Conservation (phyloP, 2,329 filamentous ascomycete genomes). For the Colletotrichum cordylinicola region DNA sequence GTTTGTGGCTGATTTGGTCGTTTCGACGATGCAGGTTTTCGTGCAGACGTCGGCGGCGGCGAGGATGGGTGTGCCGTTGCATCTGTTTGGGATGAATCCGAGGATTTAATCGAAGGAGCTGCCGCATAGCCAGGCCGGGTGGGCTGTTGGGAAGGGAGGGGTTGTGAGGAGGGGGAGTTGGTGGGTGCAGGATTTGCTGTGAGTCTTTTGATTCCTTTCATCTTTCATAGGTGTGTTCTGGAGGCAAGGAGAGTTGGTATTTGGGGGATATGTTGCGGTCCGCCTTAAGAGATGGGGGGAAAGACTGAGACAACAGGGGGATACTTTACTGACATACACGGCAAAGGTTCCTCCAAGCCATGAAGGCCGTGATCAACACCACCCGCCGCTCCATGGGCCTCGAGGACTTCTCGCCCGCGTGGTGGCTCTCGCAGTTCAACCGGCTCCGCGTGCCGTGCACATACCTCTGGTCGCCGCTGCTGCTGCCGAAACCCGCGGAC, state of each 20-base stretch:
- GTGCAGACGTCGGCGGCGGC: slow-evolving; percentile 47
- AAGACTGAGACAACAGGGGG: accelerated
- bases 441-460: slow-evolving; percentile 53
- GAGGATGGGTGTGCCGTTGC: slow-evolving; percentile 63
- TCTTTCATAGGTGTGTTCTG: background rate
- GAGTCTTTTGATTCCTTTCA: background rate
- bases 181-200: slow-evolving; percentile 15
- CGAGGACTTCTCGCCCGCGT: slow-evolving; percentile 51
- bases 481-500: slow-evolving; percentile 59
- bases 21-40: slow-evolving; percentile 31
- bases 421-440: slow-evolving; percentile 53
- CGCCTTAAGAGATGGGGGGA: background rate
- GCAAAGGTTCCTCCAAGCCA: slow-evolving; percentile 3
- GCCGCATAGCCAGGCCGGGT: slow-evolving; percentile 13
- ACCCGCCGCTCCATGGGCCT: slow-evolving; percentile 49
- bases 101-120: slow-evolving; percentile 12
- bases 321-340: background rate
- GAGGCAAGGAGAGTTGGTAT: background rate
- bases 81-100: slow-evolving; percentile 69
- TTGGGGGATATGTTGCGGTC: background rate
- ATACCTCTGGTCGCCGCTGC: slow-evolving; percentile 45
- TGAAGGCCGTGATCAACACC: slow-evolving; percentile 45
- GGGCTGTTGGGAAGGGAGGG: background rate
- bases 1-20: slow-evolving; percentile 31
- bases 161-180: background rate